Conservation (phyloP, 176 grass and related monocot genomes). For the Pharus latifolius region DNA sequence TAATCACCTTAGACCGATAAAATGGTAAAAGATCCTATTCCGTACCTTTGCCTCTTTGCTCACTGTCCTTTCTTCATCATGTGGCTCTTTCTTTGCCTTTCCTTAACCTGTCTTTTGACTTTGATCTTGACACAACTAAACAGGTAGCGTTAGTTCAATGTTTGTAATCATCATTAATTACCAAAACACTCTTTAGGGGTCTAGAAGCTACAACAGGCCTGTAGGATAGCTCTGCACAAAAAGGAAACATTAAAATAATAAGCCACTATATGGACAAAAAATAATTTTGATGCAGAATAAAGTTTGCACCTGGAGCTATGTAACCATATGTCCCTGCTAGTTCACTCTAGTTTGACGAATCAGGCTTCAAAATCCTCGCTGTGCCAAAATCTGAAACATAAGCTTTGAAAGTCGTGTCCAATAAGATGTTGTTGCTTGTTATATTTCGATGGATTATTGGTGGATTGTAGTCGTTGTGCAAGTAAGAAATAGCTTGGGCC, state of each 20-base stretch:
- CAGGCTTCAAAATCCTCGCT: neutral
- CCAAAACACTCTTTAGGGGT: too few relatives aligned
- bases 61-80: too few relatives aligned
- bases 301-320: neutral
- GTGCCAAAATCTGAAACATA: conserved; percentile 11
- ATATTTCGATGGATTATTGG: conserved; percentile 21
- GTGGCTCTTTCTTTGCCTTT: too few relatives aligned
- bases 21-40: too few relatives aligned
- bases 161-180: too few relatives aligned
- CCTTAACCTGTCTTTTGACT: too few relatives aligned
- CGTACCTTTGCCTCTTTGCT: too few relatives aligned
- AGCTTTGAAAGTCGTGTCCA: neutral
- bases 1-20: too few relatives aligned
- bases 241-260: neutral
- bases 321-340: conserved; percentile 11
- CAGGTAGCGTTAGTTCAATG: too few relatives aligned
- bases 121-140: too few relatives aligned
- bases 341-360: conserved; percentile 14
- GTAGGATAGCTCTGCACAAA: neutral
- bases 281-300: neutral
- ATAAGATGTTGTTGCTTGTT: conserved; percentile 3
- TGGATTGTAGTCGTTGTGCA: neutral
- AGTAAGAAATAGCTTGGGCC: neutral
- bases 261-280: neutral
- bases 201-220: too few relatives aligned